A percentile compares a stretch with the other conserved stretches of the same genome.
Conservation (phyloP, 2,329 filamentous ascomycete species). For the Dryadomyces quercivorus region DNA sequence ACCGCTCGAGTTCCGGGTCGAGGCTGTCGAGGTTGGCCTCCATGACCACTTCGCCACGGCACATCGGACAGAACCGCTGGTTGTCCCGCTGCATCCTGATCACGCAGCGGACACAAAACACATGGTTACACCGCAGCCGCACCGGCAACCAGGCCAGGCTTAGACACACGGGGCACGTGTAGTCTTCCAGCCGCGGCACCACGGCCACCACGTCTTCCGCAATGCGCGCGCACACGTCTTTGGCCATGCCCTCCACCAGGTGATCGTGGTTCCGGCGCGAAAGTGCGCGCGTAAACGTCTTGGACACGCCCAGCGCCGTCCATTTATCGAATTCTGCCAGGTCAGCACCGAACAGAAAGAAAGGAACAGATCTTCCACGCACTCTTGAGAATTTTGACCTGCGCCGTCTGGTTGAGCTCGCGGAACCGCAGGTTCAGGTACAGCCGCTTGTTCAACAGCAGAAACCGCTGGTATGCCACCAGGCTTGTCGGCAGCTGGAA, state of each 20-base stretch:
- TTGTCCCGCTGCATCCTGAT: constrained; percentile 64
- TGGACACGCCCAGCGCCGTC: constrained; percentile 58
- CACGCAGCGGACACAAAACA: constrained; percentile 76
- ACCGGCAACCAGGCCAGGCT: constrained; percentile 71
- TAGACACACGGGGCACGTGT: constrained; percentile 70
- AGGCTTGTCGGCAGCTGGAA: constrained; percentile 58
- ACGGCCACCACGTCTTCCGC: constrained; percentile 58
- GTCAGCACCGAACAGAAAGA: background rate
- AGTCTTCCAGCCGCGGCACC: constrained; percentile 76
- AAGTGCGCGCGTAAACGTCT: constrained; percentile 47
- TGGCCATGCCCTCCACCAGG: constrained; percentile 56
- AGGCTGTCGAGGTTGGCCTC: constrained; percentile 59
- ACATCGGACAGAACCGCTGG: constrained; percentile 62
- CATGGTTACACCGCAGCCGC: constrained; percentile 59
- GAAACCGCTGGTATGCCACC: constrained; percentile 53
- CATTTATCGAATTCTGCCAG: constrained; percentile 72
- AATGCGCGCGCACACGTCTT: constrained; percentile 63
- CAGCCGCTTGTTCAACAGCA: constrained; percentile 62
- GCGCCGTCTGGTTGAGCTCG: constrained; percentile 67
- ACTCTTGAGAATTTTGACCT: constrained; percentile 80
- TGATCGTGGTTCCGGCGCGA: constrained; percentile 49
- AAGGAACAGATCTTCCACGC: constrained; percentile 21
- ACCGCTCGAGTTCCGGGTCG: constrained; percentile 54
- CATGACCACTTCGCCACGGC: constrained; percentile 59
- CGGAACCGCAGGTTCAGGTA: constrained; percentile 74